phyloP scores from a whole-genome alignment of 352 stramenopile species.

The Thalassiosira mediterranea region DNA sequence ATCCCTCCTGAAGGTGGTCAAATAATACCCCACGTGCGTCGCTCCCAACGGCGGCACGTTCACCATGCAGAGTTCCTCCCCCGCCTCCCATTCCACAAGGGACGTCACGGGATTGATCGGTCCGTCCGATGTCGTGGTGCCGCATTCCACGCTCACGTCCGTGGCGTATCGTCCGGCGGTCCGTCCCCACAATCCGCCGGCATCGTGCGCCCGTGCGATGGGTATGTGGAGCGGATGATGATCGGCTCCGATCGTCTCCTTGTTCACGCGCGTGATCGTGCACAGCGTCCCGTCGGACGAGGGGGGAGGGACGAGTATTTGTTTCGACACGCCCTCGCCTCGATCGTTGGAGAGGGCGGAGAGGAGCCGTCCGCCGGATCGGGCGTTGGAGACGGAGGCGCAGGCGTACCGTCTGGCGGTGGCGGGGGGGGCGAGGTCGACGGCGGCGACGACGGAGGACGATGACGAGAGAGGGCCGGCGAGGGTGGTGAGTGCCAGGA shows the following conservation, averaged over 20 bases:
- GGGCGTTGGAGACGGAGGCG: too few relatives aligned
- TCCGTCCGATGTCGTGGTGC: not conserved
- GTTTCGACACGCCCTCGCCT: not conserved
- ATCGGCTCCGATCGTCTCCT: not conserved
- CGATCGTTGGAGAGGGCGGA: not conserved
- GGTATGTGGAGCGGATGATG: constrained; percentile 11
- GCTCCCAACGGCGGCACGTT: not conserved
- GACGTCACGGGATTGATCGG: not conserved
- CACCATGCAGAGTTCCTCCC: constrained; percentile 2
- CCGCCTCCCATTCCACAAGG: not conserved
- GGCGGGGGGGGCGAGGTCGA: too few relatives aligned
- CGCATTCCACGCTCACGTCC: not conserved
- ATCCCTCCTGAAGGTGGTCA: not conserved
- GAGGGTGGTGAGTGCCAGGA: too few relatives aligned
- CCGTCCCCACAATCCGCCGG: not conserved
- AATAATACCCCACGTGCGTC: constrained; percentile 6
- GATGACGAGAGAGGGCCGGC: too few relatives aligned
- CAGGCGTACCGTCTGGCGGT: too few relatives aligned
- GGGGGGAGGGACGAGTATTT: not conserved
- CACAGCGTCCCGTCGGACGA: not conserved
- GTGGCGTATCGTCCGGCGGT: not conserved
- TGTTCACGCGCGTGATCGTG: constrained; percentile 9
- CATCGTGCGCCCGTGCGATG: constrained; percentile 3
- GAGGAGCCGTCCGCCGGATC: not conserved
- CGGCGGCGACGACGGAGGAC: too few relatives aligned